Evolutionary conservation across 441 rosid genomes (phyloP).

Genomic region (Codiaeum variegatum): DNA sequence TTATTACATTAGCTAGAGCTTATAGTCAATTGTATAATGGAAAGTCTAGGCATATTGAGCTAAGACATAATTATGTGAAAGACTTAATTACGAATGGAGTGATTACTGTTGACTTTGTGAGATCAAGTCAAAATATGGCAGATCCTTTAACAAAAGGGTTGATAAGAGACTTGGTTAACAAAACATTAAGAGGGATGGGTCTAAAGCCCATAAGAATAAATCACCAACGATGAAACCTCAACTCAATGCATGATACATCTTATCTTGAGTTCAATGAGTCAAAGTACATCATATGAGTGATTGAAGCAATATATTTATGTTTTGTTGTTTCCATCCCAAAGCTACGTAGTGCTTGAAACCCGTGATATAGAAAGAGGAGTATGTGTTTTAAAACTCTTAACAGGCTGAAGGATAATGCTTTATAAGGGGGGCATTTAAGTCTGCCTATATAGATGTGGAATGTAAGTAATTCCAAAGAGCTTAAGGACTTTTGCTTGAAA

Average conservation of each 20-base stretch:
- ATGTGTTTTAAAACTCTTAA: not conserved
- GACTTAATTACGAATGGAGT: too few relatives aligned
- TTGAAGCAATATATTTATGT: not conserved
- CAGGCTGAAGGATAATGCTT: too few relatives aligned
- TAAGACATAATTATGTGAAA: not conserved
- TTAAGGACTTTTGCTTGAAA: not conserved
- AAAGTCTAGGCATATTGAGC: not conserved
- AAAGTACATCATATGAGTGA: not conserved
- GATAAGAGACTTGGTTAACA: not conserved
- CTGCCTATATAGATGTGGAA: not conserved
- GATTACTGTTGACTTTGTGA: too few relatives aligned
- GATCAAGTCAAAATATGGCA: not conserved
- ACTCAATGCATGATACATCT: slow-evolving; percentile 4
- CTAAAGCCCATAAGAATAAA: not conserved
- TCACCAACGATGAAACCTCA: slow-evolving; percentile 14
- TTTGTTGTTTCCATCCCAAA: not conserved
- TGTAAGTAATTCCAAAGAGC: not conserved
- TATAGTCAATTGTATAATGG: not conserved
- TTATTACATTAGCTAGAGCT: not conserved
- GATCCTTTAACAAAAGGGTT: not conserved
- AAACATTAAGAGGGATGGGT: not conserved
- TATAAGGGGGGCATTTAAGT: not conserved
- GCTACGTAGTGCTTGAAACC: not conserved
- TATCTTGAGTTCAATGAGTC: slow-evolving; percentile 16
- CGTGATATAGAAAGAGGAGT: too few relatives aligned